Percentiles rank a stretch among this genome's conserved stretches.
Conservation (phyloP, 2,329 filamentous ascomycete species). For the Hypomyces rosellus region DNA sequence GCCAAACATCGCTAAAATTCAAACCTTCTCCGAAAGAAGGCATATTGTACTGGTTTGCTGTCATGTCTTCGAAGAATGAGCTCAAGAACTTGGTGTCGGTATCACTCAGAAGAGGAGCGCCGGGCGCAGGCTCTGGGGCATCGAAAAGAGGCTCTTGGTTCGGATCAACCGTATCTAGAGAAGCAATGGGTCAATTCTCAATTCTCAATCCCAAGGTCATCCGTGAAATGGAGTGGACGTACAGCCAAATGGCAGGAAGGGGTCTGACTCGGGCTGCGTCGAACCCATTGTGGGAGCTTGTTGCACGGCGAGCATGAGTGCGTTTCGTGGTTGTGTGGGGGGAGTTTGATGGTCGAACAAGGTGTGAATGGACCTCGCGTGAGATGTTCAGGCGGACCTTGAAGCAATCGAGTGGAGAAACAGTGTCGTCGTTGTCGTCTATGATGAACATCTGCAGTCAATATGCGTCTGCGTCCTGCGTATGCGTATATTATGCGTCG, state of each 20-base stretch:
- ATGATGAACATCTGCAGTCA: slow-evolving; percentile 7
- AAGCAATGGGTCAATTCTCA: slow-evolving; percentile 5
- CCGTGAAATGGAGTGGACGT: slow-evolving; percentile 29
- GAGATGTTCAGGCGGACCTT: not conserved
- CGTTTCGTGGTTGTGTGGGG: slow-evolving; percentile 23
- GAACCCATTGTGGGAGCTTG: slow-evolving; percentile 52
- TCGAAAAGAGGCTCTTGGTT: slow-evolving; percentile 42
- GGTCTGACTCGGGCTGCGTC: slow-evolving; percentile 46
- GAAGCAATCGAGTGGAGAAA: not conserved
- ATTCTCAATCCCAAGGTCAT: not conserved
- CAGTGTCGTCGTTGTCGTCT: not conserved
- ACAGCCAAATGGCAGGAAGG: slow-evolving; percentile 62
- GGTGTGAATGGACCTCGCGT: not conserved
- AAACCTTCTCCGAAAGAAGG: slow-evolving; percentile 46
- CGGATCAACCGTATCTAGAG: slow-evolving; percentile 40
- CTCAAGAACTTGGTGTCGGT: slow-evolving; percentile 53
- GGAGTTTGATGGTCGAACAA: not conserved
- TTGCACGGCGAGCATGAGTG: slow-evolving; percentile 52
- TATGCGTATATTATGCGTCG: not conserved
- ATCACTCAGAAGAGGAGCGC: slow-evolving; percentile 59
- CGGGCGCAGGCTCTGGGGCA: slow-evolving; percentile 57
- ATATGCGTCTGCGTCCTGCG: not conserved
- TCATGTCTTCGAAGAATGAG: slow-evolving; percentile 51
- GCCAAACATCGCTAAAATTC: slow-evolving; percentile 46
- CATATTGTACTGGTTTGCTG: slow-evolving; percentile 43